Base-by-base conservation (phyloP, 106 monocot species). In the Alisma plantagoaquatica region DNA sequence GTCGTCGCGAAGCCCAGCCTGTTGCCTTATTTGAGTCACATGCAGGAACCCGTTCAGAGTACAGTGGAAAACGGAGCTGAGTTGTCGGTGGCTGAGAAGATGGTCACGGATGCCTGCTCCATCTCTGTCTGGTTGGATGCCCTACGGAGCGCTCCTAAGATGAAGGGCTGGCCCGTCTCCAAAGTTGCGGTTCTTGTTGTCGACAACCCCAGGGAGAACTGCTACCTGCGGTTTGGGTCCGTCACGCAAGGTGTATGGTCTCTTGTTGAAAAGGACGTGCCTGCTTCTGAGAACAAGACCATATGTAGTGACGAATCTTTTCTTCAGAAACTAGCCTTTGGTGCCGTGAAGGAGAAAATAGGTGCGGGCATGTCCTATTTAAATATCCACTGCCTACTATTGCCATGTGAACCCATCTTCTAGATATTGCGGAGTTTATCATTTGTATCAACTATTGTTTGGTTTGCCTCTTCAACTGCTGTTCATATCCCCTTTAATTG, bases 151-250 rank as follows among this genome's bases (percentile, higher is more conserved):
- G 11, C 27, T 51, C 73, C 73, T 23, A 29, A 45, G 8, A 69
- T 77, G 29, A 51, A 72, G 26, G 67, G 48, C 15, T 84, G 77
- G 84, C 84, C 80, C 29, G 54, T 84, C 29, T 64, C 74, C 21
- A 72, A 69, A 69, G 62, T 91, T 62, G 80, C 74, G 18, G 59
- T 91, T 38, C 73, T 84, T 62, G 45, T 91, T 26, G 26, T 70
- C 1, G 70, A 90, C 55, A 4, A 56, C 29, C 48, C 59, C 2
- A 72, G 56, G 28, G 51, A 71, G 59, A 66, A 65, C 23, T 84
- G 83, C 45, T 56, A 77, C 41, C 79, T 84, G 23, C 66, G 69
- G 56, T 71, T 41, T 45, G 45, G 51, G 17, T 43, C 61, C 18
- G 49, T 65, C 7, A 75, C 63, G 38, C 33, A 69, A 48, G 74